Evolutionary conservation across 2,329 filamentous ascomycete genomes (phyloP), one percentile per base, ranked within the genome.

Genomic region (Penicillium janthinellum): DNA sequence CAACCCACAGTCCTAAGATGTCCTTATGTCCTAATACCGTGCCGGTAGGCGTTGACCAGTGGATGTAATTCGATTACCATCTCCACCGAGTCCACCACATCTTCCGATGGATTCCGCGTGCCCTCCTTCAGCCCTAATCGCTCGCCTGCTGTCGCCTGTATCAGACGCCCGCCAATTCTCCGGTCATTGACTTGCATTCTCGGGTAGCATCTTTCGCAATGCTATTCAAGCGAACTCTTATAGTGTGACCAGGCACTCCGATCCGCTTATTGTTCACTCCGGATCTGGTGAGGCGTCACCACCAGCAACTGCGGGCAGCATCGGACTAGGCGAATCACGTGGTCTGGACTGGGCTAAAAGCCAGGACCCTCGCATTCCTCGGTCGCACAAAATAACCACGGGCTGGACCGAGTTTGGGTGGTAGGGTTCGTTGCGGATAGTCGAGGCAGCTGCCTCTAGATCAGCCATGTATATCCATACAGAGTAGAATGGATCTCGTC

Each of bases 51-150:
- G 50, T 28, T 49, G 35, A 35, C 49, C 59, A 44, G 22, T 22
- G 22, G 51, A 31, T 47, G 66, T 68, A 68, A 57, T 60, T 2
- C 15, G 67, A 68, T 69, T 67, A 68, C 67, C 58, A 67, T 58
- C 61, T 62, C 66, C 64, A 56, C 38, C 54, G 51, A 35, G 60
- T 62, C 66, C 64, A 56, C 38, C 54, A 17, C 53, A 35, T 35
- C 62, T 65, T 64, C 66, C 66, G 66, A 65, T 58, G 62, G 58
- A 64, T 67, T 64, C 66, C 66, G 66, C 56, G 57, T 67, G 65
- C 66, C 66, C 66, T 68, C 65, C 64, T 64, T 68, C 66, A 65
- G 61, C 66, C 66, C 66, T 68, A 68, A 68, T 62, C 61, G 54
- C 50, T 49, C 41, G 37, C 37, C 59, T 64, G 59, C 60, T 62